Evolutionary conservation across 2,329 filamentous ascomycete genomes (phyloP).

Genomic region (Scleromitrula shiraiana): DNA sequence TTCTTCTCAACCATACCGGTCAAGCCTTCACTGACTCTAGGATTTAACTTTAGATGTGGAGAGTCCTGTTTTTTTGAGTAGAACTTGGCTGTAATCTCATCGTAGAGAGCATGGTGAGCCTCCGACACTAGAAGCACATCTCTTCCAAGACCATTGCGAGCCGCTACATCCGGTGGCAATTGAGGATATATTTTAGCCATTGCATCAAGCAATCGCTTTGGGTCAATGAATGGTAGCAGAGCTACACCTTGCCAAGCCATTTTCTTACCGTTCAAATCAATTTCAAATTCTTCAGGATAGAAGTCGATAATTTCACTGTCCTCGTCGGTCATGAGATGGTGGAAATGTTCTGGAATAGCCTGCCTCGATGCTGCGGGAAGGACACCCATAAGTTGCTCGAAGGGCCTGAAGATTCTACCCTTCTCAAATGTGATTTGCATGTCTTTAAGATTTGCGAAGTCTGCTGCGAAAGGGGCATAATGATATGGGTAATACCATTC

Average conservation of each 20-base stretch:
- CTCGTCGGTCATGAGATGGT: conserved; percentile 78
- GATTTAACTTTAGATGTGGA: conserved; percentile 63
- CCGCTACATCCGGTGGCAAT: conserved; percentile 66
- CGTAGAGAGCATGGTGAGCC: conserved; percentile 68
- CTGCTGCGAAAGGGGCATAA: conserved; percentile 93
- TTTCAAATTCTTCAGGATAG: conserved; percentile 87
- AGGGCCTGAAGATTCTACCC: conserved; percentile 79
- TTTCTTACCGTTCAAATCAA: conserved; percentile 96
- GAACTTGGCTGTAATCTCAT: conserved; percentile 75
- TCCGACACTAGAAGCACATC: conserved; percentile 83
- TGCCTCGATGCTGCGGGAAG: conserved; percentile 89
- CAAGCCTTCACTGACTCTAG: conserved; percentile 66
- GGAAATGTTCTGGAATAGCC: conserved; percentile 81
- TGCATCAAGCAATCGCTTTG: conserved; percentile 72
- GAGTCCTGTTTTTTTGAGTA: conserved; percentile 80
- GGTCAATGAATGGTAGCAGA: conserved; percentile 91
- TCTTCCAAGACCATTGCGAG: conserved; percentile 70
- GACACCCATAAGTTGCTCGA: conserved; percentile 97
- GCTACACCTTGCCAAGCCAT: conserved; percentile 97
- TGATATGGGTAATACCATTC: conserved; percentile 99
- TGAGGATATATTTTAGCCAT: conserved; percentile 77
- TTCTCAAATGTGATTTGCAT: conserved; percentile 77
- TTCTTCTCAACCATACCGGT: conserved; percentile 76
- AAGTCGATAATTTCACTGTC: conserved; percentile 95
- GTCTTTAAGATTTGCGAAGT: conserved; percentile 77